A percentile compares a stretch with the other conserved stretches of the same genome.
phyloP scores from a whole-genome alignment of 768 basidiomycete genomes.

The Leccinum rimulosum region DNA sequence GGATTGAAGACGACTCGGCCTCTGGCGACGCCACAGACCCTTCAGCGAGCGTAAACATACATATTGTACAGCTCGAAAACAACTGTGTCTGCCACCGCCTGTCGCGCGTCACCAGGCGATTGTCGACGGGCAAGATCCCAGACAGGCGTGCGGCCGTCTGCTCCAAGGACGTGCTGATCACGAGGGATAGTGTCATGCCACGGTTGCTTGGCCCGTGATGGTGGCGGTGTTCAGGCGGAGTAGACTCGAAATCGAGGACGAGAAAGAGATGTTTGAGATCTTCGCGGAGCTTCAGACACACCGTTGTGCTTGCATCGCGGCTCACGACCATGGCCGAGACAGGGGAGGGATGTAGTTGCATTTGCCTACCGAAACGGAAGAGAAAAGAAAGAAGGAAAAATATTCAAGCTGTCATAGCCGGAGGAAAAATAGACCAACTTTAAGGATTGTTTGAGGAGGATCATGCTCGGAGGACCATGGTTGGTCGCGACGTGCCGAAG shows the following conservation, averaged over 20 bases:
- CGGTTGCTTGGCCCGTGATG: background rate
- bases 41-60: slow-evolving; percentile 45
- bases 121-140: slow-evolving; percentile 47
- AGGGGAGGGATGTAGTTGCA: slow-evolving; percentile 16
- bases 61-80: slow-evolving; percentile 53
- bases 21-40: slow-evolving; percentile 10
- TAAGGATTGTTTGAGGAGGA: slow-evolving; percentile 32
- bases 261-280: slow-evolving; percentile 41
- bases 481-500: slow-evolving; percentile 25
- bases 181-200: slow-evolving; percentile 41
- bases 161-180: slow-evolving; percentile 46
- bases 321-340: slow-evolving; percentile 49
- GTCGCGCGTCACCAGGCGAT: slow-evolving; percentile 39
- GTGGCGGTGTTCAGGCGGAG: slow-evolving; percentile 36
- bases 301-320: slow-evolving; percentile 58
- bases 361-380: slow-evolving; percentile 19
- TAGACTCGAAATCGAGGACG: slow-evolving; percentile 59
- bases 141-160: slow-evolving; percentile 44
- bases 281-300: slow-evolving; percentile 42
- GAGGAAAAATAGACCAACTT: slow-evolving; percentile 15
- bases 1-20: slow-evolving; percentile 34
- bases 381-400: too few relatives aligned
- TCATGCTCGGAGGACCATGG: slow-evolving; percentile 37
- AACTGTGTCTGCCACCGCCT: slow-evolving; percentile 65
- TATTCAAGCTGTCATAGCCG: background rate